Evolutionary conservation across 768 basidiomycete species (phyloP).

Genomic region (Macrolepiota albuminosa): DNA sequence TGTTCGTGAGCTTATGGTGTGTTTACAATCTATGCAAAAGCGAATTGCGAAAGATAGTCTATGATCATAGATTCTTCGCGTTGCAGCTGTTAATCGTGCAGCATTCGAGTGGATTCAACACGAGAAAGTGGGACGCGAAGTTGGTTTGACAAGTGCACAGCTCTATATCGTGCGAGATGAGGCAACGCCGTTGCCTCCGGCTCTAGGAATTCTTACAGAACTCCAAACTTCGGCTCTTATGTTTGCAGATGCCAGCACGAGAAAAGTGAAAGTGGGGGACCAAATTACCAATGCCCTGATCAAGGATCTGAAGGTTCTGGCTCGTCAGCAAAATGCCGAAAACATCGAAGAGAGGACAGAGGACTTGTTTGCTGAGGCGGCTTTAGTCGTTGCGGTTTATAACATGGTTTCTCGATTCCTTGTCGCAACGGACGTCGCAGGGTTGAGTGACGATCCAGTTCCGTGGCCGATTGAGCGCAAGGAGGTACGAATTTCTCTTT

Average conservation of each 20-base stretch:
- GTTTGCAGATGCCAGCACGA: constrained; percentile 60
- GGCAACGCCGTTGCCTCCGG: constrained; percentile 34
- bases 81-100: constrained; percentile 46
- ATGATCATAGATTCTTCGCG: constrained; percentile 37
- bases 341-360: constrained; percentile 27
- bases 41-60: not conserved
- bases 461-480: constrained; percentile 46
- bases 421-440: constrained; percentile 55
- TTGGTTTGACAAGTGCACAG: constrained; percentile 49
- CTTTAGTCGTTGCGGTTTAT: constrained; percentile 49
- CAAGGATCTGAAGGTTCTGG: constrained; percentile 26
- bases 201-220: constrained; percentile 35
- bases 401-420: constrained; percentile 72
- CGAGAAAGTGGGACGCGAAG: constrained; percentile 42
- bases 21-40: constrained; percentile 1
- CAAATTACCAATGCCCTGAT: constrained; percentile 36
- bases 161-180: constrained; percentile 51
- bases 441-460: constrained; percentile 38
- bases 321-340: constrained; percentile 15
- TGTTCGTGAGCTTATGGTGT: constrained; percentile 48
- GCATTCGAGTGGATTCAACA: constrained; percentile 57
- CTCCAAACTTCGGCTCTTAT: constrained; percentile 47
- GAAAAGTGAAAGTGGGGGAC: constrained; percentile 37
- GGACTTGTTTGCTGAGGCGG: constrained; percentile 51
- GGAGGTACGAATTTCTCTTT: constrained; percentile 27